Evolutionary conservation across 192 early-diverging fungal genomes (phyloP), one percentile per base, ranked within the genome.

Genomic region (Backusella mclennaniae): DNA sequence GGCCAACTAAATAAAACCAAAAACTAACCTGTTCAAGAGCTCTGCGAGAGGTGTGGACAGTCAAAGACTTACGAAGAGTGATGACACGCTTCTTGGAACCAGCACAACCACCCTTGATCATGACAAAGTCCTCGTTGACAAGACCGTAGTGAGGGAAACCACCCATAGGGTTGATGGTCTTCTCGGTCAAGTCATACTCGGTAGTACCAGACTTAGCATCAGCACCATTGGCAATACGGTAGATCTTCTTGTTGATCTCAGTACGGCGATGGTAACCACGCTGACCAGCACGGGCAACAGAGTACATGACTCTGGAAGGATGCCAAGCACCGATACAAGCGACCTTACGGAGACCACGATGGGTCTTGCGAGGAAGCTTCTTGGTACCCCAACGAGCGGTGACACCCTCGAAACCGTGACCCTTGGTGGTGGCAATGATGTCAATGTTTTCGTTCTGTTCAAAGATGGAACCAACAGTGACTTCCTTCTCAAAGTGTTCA

Each of bases 281-380:
- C 5, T 35, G 35, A 35, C 35, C 35, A 6, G 26, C 26, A 35
- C 4, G 35, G 35, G 26, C 26, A 26, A 26, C 26, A 26, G 26
- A 26, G 26, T 26, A 26, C 26, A 26, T 26, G 26, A 26, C 26
- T 26, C 26, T 26, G 80, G 92, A 90, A 81, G 95, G 95, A 91
- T 98, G 96, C 95, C 95, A 99, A 66, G 96, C 95, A 87, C 98
- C 98, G 78, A 99, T 99, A 94, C 98, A 99, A 83, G 98, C 98
- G 75, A 99, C 97, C 95, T 99, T 99, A 84, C 98, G 95, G 84
- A 99, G 93, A 98, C 98, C 98, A 88, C 94, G 95, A 91, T 99
- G 98, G 63, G 98, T 99, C 95, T 99, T 99, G 83, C 98, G 93
- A 53, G 96, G 98, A 79, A 99, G 95, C 95, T 98, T 99, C 92